Base-by-base conservation (phyloP, 2,329 filamentous ascomycete genomes). In the Ophiostoma ulmi region DNA sequence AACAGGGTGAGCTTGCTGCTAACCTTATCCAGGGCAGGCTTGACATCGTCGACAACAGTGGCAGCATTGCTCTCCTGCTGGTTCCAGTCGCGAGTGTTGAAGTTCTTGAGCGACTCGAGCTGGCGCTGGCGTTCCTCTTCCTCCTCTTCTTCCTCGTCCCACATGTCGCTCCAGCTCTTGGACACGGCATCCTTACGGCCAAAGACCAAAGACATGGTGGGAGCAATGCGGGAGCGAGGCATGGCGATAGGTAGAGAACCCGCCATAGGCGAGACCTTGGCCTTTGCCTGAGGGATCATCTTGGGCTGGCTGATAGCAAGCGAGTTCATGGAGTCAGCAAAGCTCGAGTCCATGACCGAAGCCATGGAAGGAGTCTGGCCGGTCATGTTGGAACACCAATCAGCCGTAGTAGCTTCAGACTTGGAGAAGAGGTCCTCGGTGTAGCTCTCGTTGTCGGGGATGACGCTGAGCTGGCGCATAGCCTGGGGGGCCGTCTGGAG, bases 131-230 rank as follows among this genome's bases (percentile, higher is more conserved):
- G 85, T 77, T 90, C 87, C 76, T 90, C 86, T 48, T 85, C 83
- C 75, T 91, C 87, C 77, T 95, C 93, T 65, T 84, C 83, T 70
- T 98, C 94, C 79, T 98, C 94, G 72, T 98, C 94, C 90, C 93
- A 97, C 79, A 98, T 88, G 79, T 99, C 95, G 77, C 94, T 97
- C 95, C 95, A 99, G 84, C 95, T 98, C 90, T 98, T 98, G 71
- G 95, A 97, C 67, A 96, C 92, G 67, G 86, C 83, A 65, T 94
- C 91, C 73, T 88, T 87, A 78, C 91, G 88, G 77, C 91, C 92
- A 78, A 97, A 94, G 68, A 94, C 87, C 77, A 90, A 87, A 5
- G 91, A 89, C 85, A 94, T 90, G 73, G 91, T 89, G 70, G 87
- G 83, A 58, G 87, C 86, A 73, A 88, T 84, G 75, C 87, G 87